These are phyloP conservation scores for Calocybe gangraenosa DNA, from an alignment of 768 basidiomycete species.

Conservation along the genomic window DNA sequence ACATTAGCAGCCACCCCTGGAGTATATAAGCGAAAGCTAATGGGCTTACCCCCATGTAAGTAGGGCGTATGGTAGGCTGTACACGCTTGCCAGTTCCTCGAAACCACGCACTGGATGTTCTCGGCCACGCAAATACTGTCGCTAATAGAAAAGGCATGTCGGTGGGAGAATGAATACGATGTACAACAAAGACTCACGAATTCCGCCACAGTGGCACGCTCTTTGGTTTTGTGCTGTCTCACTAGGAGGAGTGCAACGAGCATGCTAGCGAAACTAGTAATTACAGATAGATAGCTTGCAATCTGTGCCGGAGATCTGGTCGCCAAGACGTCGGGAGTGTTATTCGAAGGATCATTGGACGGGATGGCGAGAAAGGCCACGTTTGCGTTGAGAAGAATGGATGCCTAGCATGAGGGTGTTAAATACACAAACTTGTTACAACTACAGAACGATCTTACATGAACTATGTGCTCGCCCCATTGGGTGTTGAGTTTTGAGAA, in stretches of 20 bases:
- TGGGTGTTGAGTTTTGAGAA: slow-evolving; percentile 33
- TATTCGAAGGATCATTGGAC: slow-evolving; percentile 34
- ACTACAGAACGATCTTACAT: slow-evolving; percentile 26
- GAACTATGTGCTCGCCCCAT: slow-evolving; percentile 38
- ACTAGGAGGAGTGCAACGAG: slow-evolving; percentile 39
- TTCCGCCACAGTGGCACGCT: slow-evolving; percentile 23
- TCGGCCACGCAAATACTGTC: slow-evolving; percentile 5
- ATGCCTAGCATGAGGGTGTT: slow-evolving; percentile 27
- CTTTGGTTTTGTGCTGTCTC: slow-evolving; percentile 34
- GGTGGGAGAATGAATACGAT: neutral
- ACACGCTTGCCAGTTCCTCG: slow-evolving; percentile 7
- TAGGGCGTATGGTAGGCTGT: slow-evolving; percentile 9
- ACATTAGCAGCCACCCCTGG: neutral
- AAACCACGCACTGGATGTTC: neutral
- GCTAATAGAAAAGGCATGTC: too few species aligned
- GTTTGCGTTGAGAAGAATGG: slow-evolving; percentile 45
- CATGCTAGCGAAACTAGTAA: slow-evolving; percentile 37
- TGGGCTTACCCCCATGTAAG: slow-evolving; percentile 17
- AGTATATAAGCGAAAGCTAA: neutral
- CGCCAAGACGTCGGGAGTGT: slow-evolving; percentile 6
- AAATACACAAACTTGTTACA: neutral
- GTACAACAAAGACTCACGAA: slow-evolving; percentile 26
- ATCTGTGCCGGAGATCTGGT: slow-evolving; percentile 28
- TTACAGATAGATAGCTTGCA: slow-evolving; percentile 39
- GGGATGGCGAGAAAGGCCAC: slow-evolving; percentile 47